Evolutionary conservation across 2,329 filamentous ascomycete species (phyloP).

Genomic region (Blastomyces parvus): DNA sequence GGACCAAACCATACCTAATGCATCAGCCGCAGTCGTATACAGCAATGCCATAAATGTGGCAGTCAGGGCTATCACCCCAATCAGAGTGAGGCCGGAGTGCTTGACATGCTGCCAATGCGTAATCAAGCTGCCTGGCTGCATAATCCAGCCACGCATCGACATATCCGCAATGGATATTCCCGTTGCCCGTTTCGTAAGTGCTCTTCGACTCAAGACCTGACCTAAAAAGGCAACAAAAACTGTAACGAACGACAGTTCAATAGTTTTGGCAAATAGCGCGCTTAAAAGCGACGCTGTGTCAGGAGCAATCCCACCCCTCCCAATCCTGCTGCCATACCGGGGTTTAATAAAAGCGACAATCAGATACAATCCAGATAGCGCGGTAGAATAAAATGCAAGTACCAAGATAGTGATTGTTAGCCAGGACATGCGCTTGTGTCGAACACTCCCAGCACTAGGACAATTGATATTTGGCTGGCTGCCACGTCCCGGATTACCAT

Average conservation of each 20-base stretch:
- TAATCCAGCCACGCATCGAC: conserved; percentile 66
- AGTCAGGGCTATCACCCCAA: conserved; percentile 55
- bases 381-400: conserved; percentile 31
- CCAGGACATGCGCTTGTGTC: conserved; percentile 28
- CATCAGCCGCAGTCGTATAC: conserved; percentile 68
- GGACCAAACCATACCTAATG: conserved; percentile 41
- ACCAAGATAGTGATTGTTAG: conserved; percentile 28
- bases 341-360: conserved; percentile 53
- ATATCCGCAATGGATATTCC: conserved; percentile 68
- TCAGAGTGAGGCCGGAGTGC: conserved; percentile 53
- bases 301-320: conserved; percentile 45
- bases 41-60: conserved; percentile 59
- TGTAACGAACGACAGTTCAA: conserved; percentile 69
- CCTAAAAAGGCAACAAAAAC: conserved; percentile 66
- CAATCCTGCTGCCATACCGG: conserved; percentile 51
- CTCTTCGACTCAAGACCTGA: conserved; percentile 61
- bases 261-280: conserved; percentile 63
- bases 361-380: conserved; percentile 49
- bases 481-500: neutral
- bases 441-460: conserved; percentile 23
- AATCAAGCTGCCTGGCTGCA: conserved; percentile 62
- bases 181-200: conserved; percentile 49
- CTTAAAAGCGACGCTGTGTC: conserved; percentile 58
- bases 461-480: conserved; percentile 17
- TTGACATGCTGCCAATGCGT: conserved; percentile 58